These are phyloP conservation scores for Prinsepia uniflora DNA, from an alignment of 306 rosid genomes.

Conservation along the genomic window DNA sequence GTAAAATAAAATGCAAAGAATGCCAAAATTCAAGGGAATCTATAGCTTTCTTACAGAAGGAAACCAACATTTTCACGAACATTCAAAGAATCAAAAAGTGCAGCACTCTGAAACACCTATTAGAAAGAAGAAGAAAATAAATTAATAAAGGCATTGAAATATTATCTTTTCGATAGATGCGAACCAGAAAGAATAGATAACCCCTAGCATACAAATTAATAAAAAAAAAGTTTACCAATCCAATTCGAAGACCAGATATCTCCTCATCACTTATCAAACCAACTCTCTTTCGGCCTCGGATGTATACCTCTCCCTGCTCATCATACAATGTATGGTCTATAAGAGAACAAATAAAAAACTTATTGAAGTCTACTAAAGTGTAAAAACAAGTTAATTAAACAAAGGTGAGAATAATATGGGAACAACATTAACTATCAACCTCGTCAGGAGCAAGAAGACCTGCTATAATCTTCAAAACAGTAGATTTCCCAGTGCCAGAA, in stretches of 20 bases:
- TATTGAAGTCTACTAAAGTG: background rate
- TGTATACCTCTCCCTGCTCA: constrained; percentile 88
- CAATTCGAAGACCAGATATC: constrained; percentile 87
- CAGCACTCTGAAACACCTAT: constrained; percentile 99
- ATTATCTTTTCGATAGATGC: background rate
- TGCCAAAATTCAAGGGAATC: constrained; percentile 16
- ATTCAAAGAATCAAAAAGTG: constrained; percentile 94
- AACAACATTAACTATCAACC: constrained; percentile 33
- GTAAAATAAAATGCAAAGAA: constrained; percentile 3
- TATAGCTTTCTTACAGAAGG: constrained; percentile 64
- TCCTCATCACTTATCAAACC: constrained; percentile 90
- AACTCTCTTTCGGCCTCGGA: constrained; percentile 74
- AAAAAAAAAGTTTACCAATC: constrained; percentile 53
- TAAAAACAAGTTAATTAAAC: constrained; percentile 2
- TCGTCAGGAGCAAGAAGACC: constrained; percentile 94
- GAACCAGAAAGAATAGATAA: constrained; percentile 11
- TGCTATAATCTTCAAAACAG: constrained; percentile 82
- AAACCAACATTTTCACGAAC: constrained; percentile 99
- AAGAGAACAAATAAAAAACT: constrained; percentile 3
- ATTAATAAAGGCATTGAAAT: constrained; percentile 4
- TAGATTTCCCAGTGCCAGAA: constrained; percentile 97
- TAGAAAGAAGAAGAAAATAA: background rate
- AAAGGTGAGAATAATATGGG: background rate
- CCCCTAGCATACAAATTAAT: background rate
- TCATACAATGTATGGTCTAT: constrained; percentile 10